Base-by-base conservation (phyloP, 176 grass and related monocot species). In the Alloteropsis semialata region DNA sequence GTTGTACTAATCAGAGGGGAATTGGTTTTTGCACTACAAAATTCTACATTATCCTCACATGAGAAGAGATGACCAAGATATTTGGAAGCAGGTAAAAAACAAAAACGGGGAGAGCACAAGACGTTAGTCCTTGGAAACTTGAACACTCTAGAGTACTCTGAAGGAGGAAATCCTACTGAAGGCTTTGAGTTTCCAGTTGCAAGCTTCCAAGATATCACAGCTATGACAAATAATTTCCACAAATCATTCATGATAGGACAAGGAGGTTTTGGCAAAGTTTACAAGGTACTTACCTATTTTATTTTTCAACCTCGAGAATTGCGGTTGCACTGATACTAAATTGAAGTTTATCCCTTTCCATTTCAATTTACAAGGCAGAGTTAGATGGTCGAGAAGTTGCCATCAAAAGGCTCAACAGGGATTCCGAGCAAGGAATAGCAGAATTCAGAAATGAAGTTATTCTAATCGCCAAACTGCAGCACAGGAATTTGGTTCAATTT, bases 261-360 rank as follows among this genome's bases (percentile, higher is more conserved):
- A 13, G 88, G 82, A 21, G 82, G 83, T 29, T 90, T 90, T 57
- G 88, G 82, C 17, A 76, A 81, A 71, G 83, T 90, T 64, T 86
- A 72, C 10, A 82, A 86, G 88, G 88, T 86, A 86, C 18, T 46
- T 18, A 15, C 12, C n/a, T 8, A 22, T 48, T 39, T n/a, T 0
- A 43, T 1, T 3, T 48, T 65, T 51, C 0, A 1, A 2, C 2
- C 39, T 42, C 7, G 39, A 7, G 39, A 42, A 42, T 42, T 10
- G 39, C 10, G 39, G 39, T 42, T 9, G 39, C 39, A 42, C 7
- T 42, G 39, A 42, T 42, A 42, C 39, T 42, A 42, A 42, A 42
- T 42, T 42, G 10, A 42, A 42, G 5, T 42, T 10, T 9, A 42
- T 42, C 1, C 39, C 39, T 9, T 42, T 42, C 10, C 39, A 42